A percentile compares a stretch with the other conserved stretches of the same genome.
phyloP scores from a whole-genome alignment of 2,329 filamentous ascomycete genomes.

The Paramyrothecium roridum region DNA sequence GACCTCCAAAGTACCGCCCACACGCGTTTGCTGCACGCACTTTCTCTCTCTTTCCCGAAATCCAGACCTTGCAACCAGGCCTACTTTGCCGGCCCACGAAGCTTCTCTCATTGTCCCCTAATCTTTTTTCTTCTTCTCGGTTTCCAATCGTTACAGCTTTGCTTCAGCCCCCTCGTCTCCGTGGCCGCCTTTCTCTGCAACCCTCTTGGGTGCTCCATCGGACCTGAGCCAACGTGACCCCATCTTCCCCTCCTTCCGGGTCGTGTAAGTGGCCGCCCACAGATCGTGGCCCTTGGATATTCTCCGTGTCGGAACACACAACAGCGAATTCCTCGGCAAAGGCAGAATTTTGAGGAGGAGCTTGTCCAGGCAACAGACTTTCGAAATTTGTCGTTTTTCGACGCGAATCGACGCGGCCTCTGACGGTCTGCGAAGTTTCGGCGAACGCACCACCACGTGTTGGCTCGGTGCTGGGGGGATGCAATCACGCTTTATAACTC shows the following conservation, averaged over 20 bases:
- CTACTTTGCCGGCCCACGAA: constrained; percentile 5
- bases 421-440: background rate
- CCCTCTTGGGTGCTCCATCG: background rate
- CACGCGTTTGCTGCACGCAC: constrained; percentile 1
- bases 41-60: background rate
- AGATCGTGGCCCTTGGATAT: background rate
- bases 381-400: background rate
- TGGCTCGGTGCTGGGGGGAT: background rate
- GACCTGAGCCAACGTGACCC: background rate
- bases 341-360: background rate
- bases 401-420: background rate
- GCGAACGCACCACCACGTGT: background rate
- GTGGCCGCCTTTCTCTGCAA: background rate
- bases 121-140: background rate
- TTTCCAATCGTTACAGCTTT: background rate
- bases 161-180: background rate
- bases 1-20: constrained; percentile 7
- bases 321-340: background rate
- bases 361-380: background rate
- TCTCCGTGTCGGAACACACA: background rate
- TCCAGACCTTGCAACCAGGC: background rate
- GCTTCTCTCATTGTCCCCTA: background rate
- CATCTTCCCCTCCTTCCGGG: background rate
- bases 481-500: constrained; percentile 8
- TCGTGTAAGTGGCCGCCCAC: background rate